These are phyloP conservation scores for Aleurites moluccanus DNA, from an alignment of 441 rosid genomes.

Conservation along the genomic window DNA sequence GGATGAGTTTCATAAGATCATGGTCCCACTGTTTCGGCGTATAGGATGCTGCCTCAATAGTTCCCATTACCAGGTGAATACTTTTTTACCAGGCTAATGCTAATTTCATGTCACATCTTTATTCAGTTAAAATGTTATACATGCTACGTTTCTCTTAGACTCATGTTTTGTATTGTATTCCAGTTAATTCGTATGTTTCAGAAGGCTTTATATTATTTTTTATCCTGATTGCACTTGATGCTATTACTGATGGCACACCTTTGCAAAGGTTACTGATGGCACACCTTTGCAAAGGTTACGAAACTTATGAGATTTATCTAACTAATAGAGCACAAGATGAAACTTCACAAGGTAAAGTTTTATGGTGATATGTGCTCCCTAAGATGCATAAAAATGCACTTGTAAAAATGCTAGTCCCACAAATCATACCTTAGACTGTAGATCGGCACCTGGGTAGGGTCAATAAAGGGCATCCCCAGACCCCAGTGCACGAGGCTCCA, in stretches of 20 bases:
- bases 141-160: background rate
- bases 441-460: background rate
- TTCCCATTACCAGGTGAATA: conserved; percentile 65
- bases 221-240: background rate
- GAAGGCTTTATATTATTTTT: background rate
- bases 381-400: background rate
- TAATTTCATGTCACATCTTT: background rate
- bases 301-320: conserved; percentile 12
- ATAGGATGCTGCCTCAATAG: conserved; percentile 66
- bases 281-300: background rate
- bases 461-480: background rate
- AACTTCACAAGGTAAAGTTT: background rate
- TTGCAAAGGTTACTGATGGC: background rate
- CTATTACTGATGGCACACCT: background rate
- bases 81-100: background rate
- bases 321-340: background rate
- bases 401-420: background rate
- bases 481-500: background rate
- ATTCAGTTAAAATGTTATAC: background rate
- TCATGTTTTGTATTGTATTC: background rate
- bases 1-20: conserved; percentile 62
- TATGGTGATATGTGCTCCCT: background rate
- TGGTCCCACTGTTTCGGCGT: conserved; percentile 64
- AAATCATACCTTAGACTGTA: background rate
- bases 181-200: background rate